Base-by-base conservation (phyloP, 306 rosid genomes). In the Vigna hirtella region DNA sequence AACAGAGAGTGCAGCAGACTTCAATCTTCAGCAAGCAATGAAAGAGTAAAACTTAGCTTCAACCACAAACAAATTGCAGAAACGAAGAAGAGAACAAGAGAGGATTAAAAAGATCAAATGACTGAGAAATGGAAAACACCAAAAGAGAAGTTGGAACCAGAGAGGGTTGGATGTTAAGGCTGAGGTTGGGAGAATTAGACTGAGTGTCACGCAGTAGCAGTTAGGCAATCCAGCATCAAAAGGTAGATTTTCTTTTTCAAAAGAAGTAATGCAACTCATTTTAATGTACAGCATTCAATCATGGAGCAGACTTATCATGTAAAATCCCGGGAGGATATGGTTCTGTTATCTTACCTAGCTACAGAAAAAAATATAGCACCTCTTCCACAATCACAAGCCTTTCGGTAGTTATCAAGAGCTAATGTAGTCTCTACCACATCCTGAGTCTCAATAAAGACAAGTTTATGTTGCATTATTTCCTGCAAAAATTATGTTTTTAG, bases 381-480 rank as follows among this genome's bases (percentile, higher is more conserved):
- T 85, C 98, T 89, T 85, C 98, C 98, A 82, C 98, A 94, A 82
- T 94, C 98, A 76, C 98, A 92, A 75, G 98, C 98, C 82, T 89
- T 94, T 61, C 91, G 97, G 79, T 92, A 94, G 85, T 94, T 94
- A 80, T 94, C 97, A 61, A 92, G 97, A 77, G 98, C 98, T 88
- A 94, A 80, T 1, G 98, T 94, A 40, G 98, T 94, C 85, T 94
- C 98, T 52, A 94, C 97, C 56, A 94, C 97, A 78, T 94, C 98
- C 76, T 90, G 98, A 57, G 97, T 92, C 84, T 94, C 98, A 53
- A 94, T 94, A 77, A 92, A 89, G 47, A 94, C 95, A 62, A 94
- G 97, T 87, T 92, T 92, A 83, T 94, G 95, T 84, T 94, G 97
- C 97, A 94, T 94, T 86, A 94, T 94, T 72, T 94, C 98, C 98